Base-by-base conservation (phyloP, 495 filamentous ascomycete species). In the Barbatosphaeria neglecta region DNA sequence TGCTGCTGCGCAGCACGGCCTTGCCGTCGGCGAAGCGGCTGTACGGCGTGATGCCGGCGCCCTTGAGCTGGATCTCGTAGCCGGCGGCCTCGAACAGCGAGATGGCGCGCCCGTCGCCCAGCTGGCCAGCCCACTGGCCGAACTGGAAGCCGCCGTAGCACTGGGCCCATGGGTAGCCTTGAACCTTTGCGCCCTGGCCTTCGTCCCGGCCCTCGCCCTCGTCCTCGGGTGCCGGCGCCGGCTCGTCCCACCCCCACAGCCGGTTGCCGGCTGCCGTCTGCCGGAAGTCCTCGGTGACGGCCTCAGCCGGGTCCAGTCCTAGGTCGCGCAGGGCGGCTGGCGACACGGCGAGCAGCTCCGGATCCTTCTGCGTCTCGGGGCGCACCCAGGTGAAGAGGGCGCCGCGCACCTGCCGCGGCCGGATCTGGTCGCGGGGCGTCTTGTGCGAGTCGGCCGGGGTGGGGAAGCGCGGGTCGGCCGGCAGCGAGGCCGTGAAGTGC, bases 101-200 rank as follows among this genome's bases (percentile, higher is more conserved):
- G 52, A 98, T 95, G 22, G 90, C 92, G 35, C 92, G 77, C 43
- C 92, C 92, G 55, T 98, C 92, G 47, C 92, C 92, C 9, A 98
- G 80, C 62, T 98, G 92, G 7, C 90, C 88, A 3, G 92, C 92
- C 93, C 93, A 98, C 52, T 80, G 75, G 28, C 87, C 87, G 59
- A 86, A 86, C 53, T 86, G 83, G 60, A 77, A 86, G 5, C 90
- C 92, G 46, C 92, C 92, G 65, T 98, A 98, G 60, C 90, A 96
- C 65, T 96, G 90, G 27, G 93, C 88, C 92, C 92, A 98, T 11
- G 92, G 93, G 59, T 97, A 96, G 28, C 90, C n/a, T n/a, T n/a
- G n/a, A n/a, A n/a, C n/a, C n/a, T n/a, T n/a, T n/a, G n/a, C n/a
- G n/a, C n/a, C n/a, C n/a, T n/a, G n/a, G n/a, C n/a, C n/a, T n/a